Evolutionary conservation across 176 grass and related monocot genomes (phyloP), one percentile per base, ranked within the genome.

Genomic region (Lolium rigidum): DNA sequence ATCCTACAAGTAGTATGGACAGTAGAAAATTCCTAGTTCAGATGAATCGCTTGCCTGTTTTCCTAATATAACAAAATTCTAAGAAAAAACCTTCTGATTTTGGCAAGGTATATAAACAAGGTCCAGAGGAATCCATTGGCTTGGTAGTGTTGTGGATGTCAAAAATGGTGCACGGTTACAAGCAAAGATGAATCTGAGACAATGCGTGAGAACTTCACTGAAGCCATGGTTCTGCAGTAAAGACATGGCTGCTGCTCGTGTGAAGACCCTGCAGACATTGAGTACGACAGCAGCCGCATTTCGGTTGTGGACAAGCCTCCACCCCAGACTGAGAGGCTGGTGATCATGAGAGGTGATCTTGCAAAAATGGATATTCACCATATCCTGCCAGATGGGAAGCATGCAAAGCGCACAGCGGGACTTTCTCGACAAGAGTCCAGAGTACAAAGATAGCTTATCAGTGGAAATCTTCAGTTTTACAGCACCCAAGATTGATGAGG

Each of bases 351-450:
- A 85, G 13, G 88, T 62, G 91, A 98, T 80, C 88, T 83, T 48
- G 90, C 87, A 28, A 95, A 98, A 90, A 85, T 95, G 87, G 95
- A 98, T 83, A 86, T 85, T 21, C 85, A 90, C 57, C 93, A 95
- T 78, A 60, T 92, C 75, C 88, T 98, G 95, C 95, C 95, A 18
- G 95, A 98, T 38, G 93, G 95, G 35, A 95, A 93, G 80, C 85
- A 74, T 76, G 82, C 61, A 71, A 95, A 89, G 79, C 86, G 95
- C 70, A 22, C 80, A 1, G 84, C 57, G 63, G 16, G 95, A 95
- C 84, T 98, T 98, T 84, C 85, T 98, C 14, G 87, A 92, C 80
- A 85, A 87, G 37, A 35, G 88, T 79, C 93, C 91, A 51, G 70
- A 95, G 74, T 98, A 98, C 75, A 92, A 88, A 50, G 69, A 80